A percentile compares a stretch with the other conserved stretches of the same genome.
phyloP scores from a whole-genome alignment of 2,329 filamentous ascomycete genomes.

The Penicillium sp. region DNA sequence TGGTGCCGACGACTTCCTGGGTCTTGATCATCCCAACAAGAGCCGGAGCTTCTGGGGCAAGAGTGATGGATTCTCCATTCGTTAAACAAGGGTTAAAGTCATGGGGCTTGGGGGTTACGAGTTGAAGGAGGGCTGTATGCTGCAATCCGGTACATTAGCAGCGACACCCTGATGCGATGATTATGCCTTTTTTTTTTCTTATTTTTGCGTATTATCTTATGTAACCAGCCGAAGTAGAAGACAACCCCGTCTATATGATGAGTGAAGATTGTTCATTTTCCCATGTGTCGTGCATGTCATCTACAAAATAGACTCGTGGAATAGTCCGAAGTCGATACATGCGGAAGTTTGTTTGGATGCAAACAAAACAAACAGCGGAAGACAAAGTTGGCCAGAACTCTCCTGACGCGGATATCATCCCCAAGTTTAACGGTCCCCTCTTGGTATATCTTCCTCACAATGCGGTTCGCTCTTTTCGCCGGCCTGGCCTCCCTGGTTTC shows the following conservation, averaged over 20 bases:
- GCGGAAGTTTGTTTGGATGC: slow-evolving; percentile 25
- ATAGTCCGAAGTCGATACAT: slow-evolving; percentile 10
- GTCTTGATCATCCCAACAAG: slow-evolving; percentile 63
- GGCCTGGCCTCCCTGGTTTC: slow-evolving; percentile 70
- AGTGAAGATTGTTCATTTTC: not conserved
- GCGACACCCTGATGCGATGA: slow-evolving; percentile 17
- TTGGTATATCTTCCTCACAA: slow-evolving; percentile 35
- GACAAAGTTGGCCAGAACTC: slow-evolving; percentile 34
- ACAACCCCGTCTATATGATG: slow-evolving; percentile 4
- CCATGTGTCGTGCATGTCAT: not conserved
- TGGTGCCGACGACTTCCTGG: slow-evolving; percentile 73
- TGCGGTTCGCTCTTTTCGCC: slow-evolving; percentile 64
- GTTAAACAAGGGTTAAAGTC: slow-evolving; percentile 37
- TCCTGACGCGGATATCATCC: slow-evolving; percentile 23
- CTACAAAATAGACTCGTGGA: slow-evolving; percentile 1
- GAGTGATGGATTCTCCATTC: slow-evolving; percentile 63
- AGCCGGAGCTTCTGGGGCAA: slow-evolving; percentile 57
- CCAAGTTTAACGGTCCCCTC: slow-evolving; percentile 11
- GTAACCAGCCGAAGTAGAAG: slow-evolving; percentile 7
- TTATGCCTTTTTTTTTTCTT: slow-evolving; percentile 7
- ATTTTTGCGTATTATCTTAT: slow-evolving; percentile 1
- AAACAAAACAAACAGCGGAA: slow-evolving; percentile 34
- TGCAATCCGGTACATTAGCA: slow-evolving; percentile 21
- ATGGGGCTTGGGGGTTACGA: slow-evolving; percentile 19
- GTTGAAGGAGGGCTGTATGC: slow-evolving; percentile 16